Base-by-base conservation (phyloP, 768 basidiomycete genomes). In the Kwoniella newhampshirensis region DNA sequence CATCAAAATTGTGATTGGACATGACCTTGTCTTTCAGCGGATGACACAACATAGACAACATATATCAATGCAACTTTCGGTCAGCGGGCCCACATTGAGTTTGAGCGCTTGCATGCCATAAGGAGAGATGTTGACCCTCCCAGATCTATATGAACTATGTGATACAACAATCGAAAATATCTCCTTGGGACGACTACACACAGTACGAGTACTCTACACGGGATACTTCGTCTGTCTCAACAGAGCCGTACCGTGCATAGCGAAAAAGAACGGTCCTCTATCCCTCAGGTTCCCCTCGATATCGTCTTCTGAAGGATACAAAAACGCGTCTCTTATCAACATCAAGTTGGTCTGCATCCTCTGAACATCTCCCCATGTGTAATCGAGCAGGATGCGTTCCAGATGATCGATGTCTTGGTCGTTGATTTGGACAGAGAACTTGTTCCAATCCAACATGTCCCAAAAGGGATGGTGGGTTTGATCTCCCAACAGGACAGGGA, bases 401-500 rank as follows among this genome's bases (percentile, higher is more conserved):
- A 77, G 57, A 3, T 65, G 68, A 47, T 77, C 69, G 20, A 77
- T 59, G 11, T 74, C 66, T 46, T 59, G 65, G 27, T 75, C 66
- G 4, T 62, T 62, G 41, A 78, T 62, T 21, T 67, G 60, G 21
- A 78, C 56, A 27, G 75, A 76, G 62, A 78, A 71, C 41, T 62
- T 64, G 23, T 68, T 63, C 63, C 74, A 78, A 56, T 77, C 75
- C 55, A 77, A 63, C 40, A 77, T 65, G 51, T 75, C 75, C 51
- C 67, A 73, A 63, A 71, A 77, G 17, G 77, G 77, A 62, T 67
- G 67, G 45, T 72, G 63, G 12, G 74, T 69, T 17, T 68, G 67
- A 45, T 78, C 75, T 55, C 74, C 71, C 44, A 77, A 62, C 46
- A 77, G 64, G 15, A 77, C 75, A 15, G 77, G 77, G 27, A 78